phyloP scores from a whole-genome alignment of 2,329 filamentous ascomycete species.

The Aspergillus oerlinghausenensis region DNA sequence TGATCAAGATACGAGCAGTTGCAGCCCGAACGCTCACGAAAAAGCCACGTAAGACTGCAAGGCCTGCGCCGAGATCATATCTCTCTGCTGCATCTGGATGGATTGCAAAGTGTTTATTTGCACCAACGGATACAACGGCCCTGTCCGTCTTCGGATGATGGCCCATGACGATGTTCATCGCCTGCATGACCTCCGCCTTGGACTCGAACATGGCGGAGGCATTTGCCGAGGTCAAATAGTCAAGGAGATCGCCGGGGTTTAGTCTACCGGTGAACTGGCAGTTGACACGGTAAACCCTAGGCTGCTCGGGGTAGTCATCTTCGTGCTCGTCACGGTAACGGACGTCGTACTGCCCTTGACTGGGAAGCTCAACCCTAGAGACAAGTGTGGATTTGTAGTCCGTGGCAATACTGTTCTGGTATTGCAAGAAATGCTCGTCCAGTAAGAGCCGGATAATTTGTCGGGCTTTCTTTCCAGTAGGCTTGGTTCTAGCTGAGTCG shows the following conservation, averaged over 20 bases:
- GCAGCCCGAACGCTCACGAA: conserved; percentile 58
- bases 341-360: conserved; percentile 22
- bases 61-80: conserved; percentile 45
- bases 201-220: conserved; percentile 35
- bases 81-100: conserved; percentile 27
- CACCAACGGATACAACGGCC: conserved; percentile 44
- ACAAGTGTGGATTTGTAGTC: conserved; percentile 40
- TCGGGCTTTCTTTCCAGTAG: conserved; percentile 41
- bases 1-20: conserved; percentile 55
- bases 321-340: conserved; percentile 35
- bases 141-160: conserved; percentile 42
- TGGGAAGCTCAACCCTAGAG: conserved; percentile 24
- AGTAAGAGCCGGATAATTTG: conserved; percentile 47
- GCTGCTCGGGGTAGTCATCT: conserved; percentile 26
- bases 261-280: conserved; percentile 32
- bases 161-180: conserved; percentile 55
- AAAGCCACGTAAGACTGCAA: conserved; percentile 58
- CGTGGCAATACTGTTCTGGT: conserved; percentile 30
- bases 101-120: conserved; percentile 51
- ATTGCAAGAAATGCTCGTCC: conserved; percentile 30
- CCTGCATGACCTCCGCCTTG: conserved; percentile 51
- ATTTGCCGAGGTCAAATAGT: conserved; percentile 39
- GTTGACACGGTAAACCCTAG: conserved; percentile 33
- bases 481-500: conserved; percentile 21
- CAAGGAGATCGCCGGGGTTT: conserved; percentile 39